Percentiles rank a stretch among this genome's conserved stretches.
Evolutionary conservation across 1,284 basidiomycete species (phyloP).

Genomic region (Melampsora allii-populina): DNA sequence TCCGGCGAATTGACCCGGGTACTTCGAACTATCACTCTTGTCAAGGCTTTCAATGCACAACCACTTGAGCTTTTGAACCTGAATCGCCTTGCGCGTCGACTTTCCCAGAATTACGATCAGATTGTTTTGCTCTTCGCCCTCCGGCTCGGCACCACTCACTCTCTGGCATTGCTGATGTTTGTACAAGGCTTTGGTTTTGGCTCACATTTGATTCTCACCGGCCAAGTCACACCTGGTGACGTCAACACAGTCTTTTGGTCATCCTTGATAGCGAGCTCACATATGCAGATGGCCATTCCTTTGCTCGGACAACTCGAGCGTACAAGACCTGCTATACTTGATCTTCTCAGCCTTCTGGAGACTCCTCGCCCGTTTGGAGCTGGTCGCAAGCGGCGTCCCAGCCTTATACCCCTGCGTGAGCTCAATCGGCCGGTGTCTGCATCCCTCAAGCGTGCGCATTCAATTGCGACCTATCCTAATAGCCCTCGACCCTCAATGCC

Average conservation of each 20-base stretch:
- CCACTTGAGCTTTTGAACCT: slow-evolving; percentile 62
- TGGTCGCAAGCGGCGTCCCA: neutral
- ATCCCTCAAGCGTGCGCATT: slow-evolving; percentile 32
- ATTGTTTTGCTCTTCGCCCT: slow-evolving; percentile 73
- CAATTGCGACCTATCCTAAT: slow-evolving; percentile 60
- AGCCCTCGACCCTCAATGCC: slow-evolving; percentile 13
- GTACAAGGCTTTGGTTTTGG: slow-evolving; percentile 98
- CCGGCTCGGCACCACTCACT: slow-evolving; percentile 67
- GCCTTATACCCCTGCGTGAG: slow-evolving; percentile 44
- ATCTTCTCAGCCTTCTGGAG: slow-evolving; percentile 65
- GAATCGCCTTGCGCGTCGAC: slow-evolving; percentile 57
- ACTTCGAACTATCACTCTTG: slow-evolving; percentile 74
- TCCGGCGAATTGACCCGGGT: slow-evolving; percentile 77
- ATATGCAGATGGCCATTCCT: slow-evolving; percentile 79
- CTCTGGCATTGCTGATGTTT: slow-evolving; percentile 84
- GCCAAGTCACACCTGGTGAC: slow-evolving; percentile 65
- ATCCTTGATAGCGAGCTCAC: slow-evolving; percentile 79
- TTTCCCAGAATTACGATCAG: slow-evolving; percentile 56
- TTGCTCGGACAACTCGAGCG: slow-evolving; percentile 73
- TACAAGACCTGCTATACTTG: slow-evolving; percentile 78
- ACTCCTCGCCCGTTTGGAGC: slow-evolving; percentile 49
- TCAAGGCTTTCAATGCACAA: slow-evolving; percentile 93
- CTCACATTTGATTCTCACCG: slow-evolving; percentile 72
- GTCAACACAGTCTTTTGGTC: slow-evolving; percentile 98
- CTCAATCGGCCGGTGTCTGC: slow-evolving; percentile 47